Percentiles rank a stretch among this genome's conserved stretches.
Evolutionary conservation across 2,329 filamentous ascomycete genomes (phyloP).

Genomic region (Fusarium verticillioides): DNA sequence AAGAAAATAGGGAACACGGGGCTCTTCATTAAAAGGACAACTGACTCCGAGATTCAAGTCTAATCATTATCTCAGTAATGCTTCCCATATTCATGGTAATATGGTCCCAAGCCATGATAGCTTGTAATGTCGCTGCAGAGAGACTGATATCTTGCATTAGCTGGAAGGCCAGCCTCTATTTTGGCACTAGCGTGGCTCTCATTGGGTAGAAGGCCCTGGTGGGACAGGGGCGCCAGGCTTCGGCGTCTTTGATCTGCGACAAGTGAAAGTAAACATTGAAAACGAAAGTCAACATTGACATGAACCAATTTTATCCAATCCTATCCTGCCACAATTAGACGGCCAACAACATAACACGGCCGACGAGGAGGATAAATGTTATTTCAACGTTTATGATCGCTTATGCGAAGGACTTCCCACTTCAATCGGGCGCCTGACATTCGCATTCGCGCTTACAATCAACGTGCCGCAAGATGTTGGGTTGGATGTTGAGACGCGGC

Average conservation of each 20-base stretch:
- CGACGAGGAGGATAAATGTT: conserved; percentile 25
- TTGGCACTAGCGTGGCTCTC: conserved; percentile 9
- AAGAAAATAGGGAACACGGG: not conserved
- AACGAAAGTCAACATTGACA: conserved; percentile 35
- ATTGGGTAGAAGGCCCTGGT: not conserved
- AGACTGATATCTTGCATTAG: not conserved
- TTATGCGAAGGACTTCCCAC: conserved; percentile 11
- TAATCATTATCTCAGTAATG: not conserved
- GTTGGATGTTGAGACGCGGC: conserved; percentile 66
- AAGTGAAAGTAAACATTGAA: conserved; percentile 37
- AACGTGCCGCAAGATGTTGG: conserved; percentile 59
- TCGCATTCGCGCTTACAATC: not conserved
- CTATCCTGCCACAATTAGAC: conserved; percentile 20
- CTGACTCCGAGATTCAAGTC: not conserved
- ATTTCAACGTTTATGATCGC: conserved; percentile 19
- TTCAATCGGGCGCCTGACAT: not conserved
- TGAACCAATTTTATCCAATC: conserved; percentile 21
- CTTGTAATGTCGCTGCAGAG: not conserved
- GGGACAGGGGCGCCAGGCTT: conserved; percentile 15
- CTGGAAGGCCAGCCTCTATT: not conserved
- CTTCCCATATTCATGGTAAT: not conserved
- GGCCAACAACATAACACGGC: conserved; percentile 6
- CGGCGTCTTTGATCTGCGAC: conserved; percentile 16
- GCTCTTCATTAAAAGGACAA: not conserved
- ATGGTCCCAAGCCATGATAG: not conserved